A percentile compares a stretch with the other conserved stretches of the same genome.
Evolutionary conservation across 805 yeast species (phyloP).

Genomic region (Isabelozyma rhagii): DNA sequence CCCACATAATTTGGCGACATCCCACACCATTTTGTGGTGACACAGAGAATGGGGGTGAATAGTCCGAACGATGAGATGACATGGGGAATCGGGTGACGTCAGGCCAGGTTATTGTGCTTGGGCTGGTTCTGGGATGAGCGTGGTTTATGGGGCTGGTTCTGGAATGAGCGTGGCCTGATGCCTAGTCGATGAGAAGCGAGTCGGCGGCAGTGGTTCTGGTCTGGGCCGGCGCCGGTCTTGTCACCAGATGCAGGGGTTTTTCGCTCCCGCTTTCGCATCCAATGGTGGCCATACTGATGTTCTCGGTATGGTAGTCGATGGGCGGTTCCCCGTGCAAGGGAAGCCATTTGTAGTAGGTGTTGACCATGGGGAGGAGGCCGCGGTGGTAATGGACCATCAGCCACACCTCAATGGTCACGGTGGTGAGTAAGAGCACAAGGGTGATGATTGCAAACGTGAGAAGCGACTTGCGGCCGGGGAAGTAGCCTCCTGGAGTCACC

Average conservation of each 20-base stretch:
- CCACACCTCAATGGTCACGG: constrained; percentile 20
- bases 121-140: not conserved
- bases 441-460: constrained; percentile 45
- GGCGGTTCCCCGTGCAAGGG: constrained; percentile 1
- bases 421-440: constrained; percentile 30
- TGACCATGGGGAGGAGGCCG: constrained; percentile 17
- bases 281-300: not conserved
- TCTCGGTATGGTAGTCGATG: not conserved
- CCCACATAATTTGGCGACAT: not conserved
- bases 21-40: too few species aligned
- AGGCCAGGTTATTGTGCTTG: not conserved
- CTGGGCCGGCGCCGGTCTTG: not conserved
- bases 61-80: too few species aligned
- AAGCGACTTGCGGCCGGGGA: constrained; percentile 45
- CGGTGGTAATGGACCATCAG: constrained; percentile 12
- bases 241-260: not conserved
- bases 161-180: not conserved
- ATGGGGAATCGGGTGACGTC: too few species aligned
- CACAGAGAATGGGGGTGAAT: too few species aligned
- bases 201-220: not conserved
- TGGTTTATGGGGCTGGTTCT: too few species aligned
- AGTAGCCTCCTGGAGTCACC: constrained; percentile 30
- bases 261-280: not conserved
- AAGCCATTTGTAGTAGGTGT: constrained; percentile 5
- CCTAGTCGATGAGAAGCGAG: not conserved